These are phyloP conservation scores for Beauveria sp. DNA, from an alignment of 2,329 filamentous ascomycete genomes.

Conservation along the genomic window DNA sequence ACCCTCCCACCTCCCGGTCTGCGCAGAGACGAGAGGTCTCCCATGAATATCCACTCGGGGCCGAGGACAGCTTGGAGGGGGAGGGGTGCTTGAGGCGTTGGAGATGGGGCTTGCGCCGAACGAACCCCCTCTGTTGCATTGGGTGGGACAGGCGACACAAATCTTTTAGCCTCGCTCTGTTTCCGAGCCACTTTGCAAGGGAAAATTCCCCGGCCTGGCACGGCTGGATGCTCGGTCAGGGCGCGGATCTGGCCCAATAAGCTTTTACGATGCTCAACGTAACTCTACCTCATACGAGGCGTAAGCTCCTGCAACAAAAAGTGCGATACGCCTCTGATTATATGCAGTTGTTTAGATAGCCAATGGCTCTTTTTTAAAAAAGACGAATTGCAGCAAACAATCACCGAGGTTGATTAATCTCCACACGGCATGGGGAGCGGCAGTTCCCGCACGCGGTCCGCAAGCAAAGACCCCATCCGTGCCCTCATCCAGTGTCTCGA, in stretches of 20 bases:
- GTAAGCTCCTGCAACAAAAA: no score
- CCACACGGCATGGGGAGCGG: slow-evolving; percentile 2
- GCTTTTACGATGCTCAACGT: not conserved
- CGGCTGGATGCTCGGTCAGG: not conserved
- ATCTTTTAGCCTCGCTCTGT: not conserved
- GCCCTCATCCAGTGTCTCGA: not conserved
- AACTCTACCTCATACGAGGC: not conserved
- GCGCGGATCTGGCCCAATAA: not conserved
- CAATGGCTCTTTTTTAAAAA: no score
- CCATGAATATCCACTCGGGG: not conserved
- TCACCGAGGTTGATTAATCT: not conserved
- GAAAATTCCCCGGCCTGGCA: not conserved
- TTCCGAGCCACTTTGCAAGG: not conserved
- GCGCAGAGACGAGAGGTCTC: not conserved
- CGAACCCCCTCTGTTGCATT: not conserved
- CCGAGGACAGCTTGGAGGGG: not conserved
- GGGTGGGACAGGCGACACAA: not conserved
- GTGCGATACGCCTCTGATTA: no score
- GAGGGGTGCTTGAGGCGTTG: not conserved
- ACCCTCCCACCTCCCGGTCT: not conserved
- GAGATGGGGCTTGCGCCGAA: not conserved
- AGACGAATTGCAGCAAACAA: not conserved
- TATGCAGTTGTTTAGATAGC: no score
- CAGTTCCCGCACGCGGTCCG: slow-evolving; percentile 6
- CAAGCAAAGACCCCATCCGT: slow-evolving; percentile 3